These are phyloP conservation scores for Verticillium albo-atrum DNA, from an alignment of 2,329 filamentous ascomycete species.

Conservation along the genomic window DNA sequence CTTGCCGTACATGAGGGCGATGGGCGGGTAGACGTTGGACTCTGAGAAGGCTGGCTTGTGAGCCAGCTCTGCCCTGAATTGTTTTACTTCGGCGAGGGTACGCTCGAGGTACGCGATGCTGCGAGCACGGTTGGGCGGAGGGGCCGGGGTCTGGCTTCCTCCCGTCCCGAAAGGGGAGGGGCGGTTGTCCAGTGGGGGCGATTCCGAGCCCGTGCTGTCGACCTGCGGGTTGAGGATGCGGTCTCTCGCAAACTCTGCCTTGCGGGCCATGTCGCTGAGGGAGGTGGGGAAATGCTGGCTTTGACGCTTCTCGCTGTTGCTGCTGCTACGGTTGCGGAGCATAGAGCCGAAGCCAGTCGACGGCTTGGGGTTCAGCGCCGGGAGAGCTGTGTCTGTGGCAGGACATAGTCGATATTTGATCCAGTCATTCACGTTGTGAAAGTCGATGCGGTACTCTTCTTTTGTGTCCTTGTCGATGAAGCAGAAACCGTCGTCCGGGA, in stretches of 20 bases:
- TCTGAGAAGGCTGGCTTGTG: conserved; percentile 55
- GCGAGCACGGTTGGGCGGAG: conserved; percentile 44
- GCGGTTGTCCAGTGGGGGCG: not conserved
- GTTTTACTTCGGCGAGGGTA: conserved; percentile 65
- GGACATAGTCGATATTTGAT: conserved; percentile 73
- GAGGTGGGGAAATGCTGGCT: conserved; percentile 12
- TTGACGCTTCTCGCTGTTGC: conserved; percentile 28
- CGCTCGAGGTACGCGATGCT: conserved; percentile 65
- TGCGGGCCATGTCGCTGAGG: conserved; percentile 20
- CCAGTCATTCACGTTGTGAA: conserved; percentile 78
- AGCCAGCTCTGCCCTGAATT: conserved; percentile 71
- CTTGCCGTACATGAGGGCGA: conserved; percentile 82
- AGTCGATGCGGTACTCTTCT: conserved; percentile 77
- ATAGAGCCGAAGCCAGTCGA: conserved; percentile 37
- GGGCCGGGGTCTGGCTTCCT: conserved; percentile 18
- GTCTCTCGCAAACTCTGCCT: conserved; percentile 26
- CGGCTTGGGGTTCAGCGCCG: conserved; percentile 42
- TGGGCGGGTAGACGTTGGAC: conserved; percentile 75
- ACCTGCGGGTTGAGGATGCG: conserved; percentile 43
- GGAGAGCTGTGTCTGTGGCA: conserved; percentile 65
- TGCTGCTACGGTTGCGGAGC: conserved; percentile 41
- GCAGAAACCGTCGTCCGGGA: conserved; percentile 82
- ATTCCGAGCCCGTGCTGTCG: conserved; percentile 19
- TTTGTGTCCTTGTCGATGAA: conserved; percentile 81
- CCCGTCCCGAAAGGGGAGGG: conserved; percentile 16